A percentile compares a stretch with the other conserved stretches of the same genome.
Evolutionary conservation across 202 grass and related monocot species (phyloP).

Genomic region (Tripidium arundinaceum): DNA sequence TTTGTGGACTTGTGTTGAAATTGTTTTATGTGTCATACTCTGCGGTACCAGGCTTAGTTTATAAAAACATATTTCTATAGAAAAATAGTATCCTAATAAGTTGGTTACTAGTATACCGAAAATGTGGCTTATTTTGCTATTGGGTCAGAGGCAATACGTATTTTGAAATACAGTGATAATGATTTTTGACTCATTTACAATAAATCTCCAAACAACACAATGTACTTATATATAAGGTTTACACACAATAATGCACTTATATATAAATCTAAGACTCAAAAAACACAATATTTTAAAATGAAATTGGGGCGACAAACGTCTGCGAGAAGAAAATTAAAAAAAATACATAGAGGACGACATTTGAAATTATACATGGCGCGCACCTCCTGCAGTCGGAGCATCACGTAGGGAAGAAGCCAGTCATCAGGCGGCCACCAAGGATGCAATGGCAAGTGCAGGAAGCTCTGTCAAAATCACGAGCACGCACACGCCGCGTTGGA

Average conservation of each 20-base stretch:
- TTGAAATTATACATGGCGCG: background rate
- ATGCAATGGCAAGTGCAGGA: constrained; percentile 8
- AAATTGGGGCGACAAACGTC: background rate
- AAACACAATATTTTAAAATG: background rate
- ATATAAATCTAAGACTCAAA: background rate
- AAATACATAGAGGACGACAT: background rate
- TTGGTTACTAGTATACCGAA: no score
- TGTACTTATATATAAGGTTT: background rate
- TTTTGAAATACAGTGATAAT: background rate
- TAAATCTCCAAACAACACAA: background rate
- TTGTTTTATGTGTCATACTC: background rate
- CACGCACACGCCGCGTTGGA: background rate
- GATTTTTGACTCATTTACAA: background rate
- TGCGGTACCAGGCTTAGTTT: background rate
- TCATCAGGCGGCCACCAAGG: constrained; percentile 4
- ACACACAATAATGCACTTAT: background rate
- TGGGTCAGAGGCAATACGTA: background rate
- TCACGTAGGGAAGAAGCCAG: constrained; percentile 14
- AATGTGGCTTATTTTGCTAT: background rate
- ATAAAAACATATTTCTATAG: background rate
- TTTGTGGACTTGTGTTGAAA: no score
- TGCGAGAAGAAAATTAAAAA: background rate
- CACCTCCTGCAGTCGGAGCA: constrained; percentile 30
- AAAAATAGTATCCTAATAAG: background rate
- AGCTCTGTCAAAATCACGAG: constrained; percentile 8